A percentile compares a stretch with the other conserved stretches of the same genome.
phyloP scores from a whole-genome alignment of 495 filamentous ascomycete genomes.

The Penicillium soppii region DNA sequence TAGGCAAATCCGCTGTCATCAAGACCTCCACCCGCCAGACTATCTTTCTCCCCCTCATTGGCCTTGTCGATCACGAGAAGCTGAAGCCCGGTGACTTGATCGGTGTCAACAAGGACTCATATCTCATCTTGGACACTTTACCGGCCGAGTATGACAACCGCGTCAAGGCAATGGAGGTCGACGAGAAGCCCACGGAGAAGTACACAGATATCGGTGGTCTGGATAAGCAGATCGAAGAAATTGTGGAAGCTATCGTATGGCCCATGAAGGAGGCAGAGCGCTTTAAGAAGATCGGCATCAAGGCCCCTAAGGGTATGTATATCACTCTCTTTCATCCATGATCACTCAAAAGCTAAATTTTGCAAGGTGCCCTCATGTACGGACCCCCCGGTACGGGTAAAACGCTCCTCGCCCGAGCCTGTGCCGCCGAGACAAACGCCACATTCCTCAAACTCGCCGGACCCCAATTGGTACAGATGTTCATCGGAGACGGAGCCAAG shows the following conservation, averaged over 20 bases:
- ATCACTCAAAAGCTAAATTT: slow-evolving; percentile 12
- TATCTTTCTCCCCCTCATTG: slow-evolving; percentile 97
- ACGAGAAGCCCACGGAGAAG: slow-evolving; percentile 99
- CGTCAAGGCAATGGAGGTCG: slow-evolving; percentile 99
- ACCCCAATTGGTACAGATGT: slow-evolving; percentile 99
- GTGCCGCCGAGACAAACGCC: slow-evolving; percentile 95
- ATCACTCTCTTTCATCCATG: background rate
- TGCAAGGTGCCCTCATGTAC: slow-evolving; percentile 92
- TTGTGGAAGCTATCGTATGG: slow-evolving; percentile 99
- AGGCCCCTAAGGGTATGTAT: slow-evolving; percentile 91
- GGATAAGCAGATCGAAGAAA: slow-evolving; percentile 98
- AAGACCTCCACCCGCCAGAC: slow-evolving; percentile 99
- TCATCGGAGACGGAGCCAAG: slow-evolving; percentile 98
- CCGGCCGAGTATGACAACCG: slow-evolving; percentile 99
- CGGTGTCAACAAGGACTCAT: slow-evolving; percentile 98
- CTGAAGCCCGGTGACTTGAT: slow-evolving; percentile 95
- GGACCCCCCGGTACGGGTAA: slow-evolving; percentile 95
- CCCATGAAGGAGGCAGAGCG: slow-evolving; percentile 99
- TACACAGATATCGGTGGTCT: slow-evolving; percentile 97
- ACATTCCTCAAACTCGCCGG: slow-evolving; percentile 99
- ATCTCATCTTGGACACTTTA: slow-evolving; percentile 95
- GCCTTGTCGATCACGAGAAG: slow-evolving; percentile 89
- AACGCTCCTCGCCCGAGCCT: slow-evolving; percentile 94
- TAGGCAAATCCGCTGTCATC: slow-evolving; percentile 98
- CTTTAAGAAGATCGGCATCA: slow-evolving; percentile 99